These are phyloP conservation scores for Pseudocercospora cruenta DNA, from an alignment of 2,329 filamentous ascomycete genomes.

Conservation along the genomic window DNA sequence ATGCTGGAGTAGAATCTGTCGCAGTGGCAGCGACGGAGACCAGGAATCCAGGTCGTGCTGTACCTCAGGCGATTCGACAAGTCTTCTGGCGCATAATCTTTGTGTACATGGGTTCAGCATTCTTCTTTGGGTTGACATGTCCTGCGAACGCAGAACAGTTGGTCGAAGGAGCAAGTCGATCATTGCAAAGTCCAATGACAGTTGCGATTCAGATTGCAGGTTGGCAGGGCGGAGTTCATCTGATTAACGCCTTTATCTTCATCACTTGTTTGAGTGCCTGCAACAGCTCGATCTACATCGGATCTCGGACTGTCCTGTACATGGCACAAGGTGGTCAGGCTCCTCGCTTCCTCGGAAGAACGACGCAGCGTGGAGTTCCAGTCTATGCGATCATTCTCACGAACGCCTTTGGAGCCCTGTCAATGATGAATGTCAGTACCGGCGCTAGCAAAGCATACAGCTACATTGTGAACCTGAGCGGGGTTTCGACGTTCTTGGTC, in stretches of 20 bases:
- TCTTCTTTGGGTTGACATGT: constrained; percentile 76
- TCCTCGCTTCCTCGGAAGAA: constrained; percentile 69
- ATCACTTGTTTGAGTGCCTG: constrained; percentile 67
- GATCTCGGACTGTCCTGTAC: constrained; percentile 72
- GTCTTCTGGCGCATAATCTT: constrained; percentile 46
- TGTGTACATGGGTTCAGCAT: constrained; percentile 70
- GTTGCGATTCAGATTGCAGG: constrained; percentile 74
- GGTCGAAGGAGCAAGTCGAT: constrained; percentile 63
- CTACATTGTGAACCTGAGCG: constrained; percentile 67
- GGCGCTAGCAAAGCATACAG: constrained; percentile 67
- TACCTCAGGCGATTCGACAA: constrained; percentile 38
- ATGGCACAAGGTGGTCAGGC: constrained; percentile 76
- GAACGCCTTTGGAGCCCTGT: constrained; percentile 70
- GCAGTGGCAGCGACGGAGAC: constrained; percentile 58
- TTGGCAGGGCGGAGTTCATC: constrained; percentile 71
- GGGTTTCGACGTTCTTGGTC: constrained; percentile 72
- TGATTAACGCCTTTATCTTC: constrained; percentile 78
- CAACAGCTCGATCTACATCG: constrained; percentile 78
- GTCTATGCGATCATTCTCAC: constrained; percentile 67
- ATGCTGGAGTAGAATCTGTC: constrained; percentile 57
- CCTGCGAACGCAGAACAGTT: constrained; percentile 69
- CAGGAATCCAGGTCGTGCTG: constrained; percentile 53
- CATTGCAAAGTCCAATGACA: constrained; percentile 71
- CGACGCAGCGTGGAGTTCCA: constrained; percentile 65
- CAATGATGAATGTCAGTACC: constrained; percentile 74